Percentiles rank a stretch among this genome's conserved stretches.
These are phyloP conservation scores for Polytolypa hystricis DNA, from an alignment of 2,329 filamentous ascomycete species.

Conservation along the genomic window DNA sequence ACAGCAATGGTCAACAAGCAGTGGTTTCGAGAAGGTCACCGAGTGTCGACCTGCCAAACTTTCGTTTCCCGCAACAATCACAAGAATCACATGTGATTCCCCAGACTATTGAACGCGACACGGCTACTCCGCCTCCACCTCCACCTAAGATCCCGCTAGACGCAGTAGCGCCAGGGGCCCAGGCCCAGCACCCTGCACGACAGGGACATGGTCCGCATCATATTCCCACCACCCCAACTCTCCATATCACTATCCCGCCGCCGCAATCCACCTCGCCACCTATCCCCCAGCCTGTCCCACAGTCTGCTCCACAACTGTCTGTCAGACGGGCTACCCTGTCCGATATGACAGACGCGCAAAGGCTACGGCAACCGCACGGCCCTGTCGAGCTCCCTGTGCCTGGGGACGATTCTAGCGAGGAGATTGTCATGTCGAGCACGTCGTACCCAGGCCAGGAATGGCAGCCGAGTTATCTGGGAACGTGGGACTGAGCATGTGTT, in stretches of 20 bases:
- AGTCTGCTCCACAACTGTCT: background rate
- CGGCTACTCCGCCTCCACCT: background rate
- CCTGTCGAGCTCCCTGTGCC: constrained; percentile 24
- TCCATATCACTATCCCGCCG: too few species aligned
- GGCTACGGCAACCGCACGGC: constrained; percentile 14
- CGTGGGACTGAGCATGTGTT: background rate
- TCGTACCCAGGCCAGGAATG: constrained; percentile 40
- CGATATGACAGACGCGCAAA: background rate
- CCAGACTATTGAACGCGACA: background rate
- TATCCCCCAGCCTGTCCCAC: background rate
- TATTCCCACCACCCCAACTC: background rate
- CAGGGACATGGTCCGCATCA: background rate
- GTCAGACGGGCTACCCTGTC: background rate
- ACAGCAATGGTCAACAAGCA: background rate
- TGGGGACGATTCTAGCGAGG: constrained; percentile 31
- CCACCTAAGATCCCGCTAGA: background rate
- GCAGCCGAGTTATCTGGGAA: constrained; percentile 21
- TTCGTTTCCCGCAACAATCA: background rate
- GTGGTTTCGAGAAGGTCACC: too few species aligned
- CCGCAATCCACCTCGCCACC: too few species aligned
- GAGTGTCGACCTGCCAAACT: too few species aligned
- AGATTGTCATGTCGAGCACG: constrained; percentile 38
- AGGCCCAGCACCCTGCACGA: background rate
- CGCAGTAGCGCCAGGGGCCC: background rate
- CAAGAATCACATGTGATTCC: background rate